These are phyloP conservation scores for Colletotrichum sidae DNA, from an alignment of 2,329 filamentous ascomycete genomes.

Conservation along the genomic window DNA sequence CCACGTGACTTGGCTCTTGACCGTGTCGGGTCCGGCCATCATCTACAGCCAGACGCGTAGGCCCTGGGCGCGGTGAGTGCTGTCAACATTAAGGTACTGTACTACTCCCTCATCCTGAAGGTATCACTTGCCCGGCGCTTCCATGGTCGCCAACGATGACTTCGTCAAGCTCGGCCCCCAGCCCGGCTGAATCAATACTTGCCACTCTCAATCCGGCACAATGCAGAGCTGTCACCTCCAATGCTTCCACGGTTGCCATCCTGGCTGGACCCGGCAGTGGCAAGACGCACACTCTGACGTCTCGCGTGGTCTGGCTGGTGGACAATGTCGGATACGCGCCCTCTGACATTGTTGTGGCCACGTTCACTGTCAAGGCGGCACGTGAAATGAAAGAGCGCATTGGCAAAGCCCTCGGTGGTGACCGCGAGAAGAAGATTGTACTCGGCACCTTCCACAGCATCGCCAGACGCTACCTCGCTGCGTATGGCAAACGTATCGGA, in stretches of 20 bases:
- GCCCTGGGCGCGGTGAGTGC: too few relatives aligned
- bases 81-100: too few relatives aligned
- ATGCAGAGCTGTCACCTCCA: constrained; percentile 65
- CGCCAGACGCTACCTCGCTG: constrained; percentile 82
- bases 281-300: constrained; percentile 95
- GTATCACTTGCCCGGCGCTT: not conserved
- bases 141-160: constrained; percentile 30
- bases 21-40: too few relatives aligned
- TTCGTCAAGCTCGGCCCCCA: constrained; percentile 32
- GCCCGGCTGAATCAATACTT: constrained; percentile 51
- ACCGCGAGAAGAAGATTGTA: constrained; percentile 79
- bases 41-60: constrained; percentile 18
- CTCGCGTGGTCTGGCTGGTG: constrained; percentile 90
- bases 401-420: constrained; percentile 81
- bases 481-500: constrained; percentile 87
- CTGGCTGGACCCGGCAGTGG: constrained; percentile 78
- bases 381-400: constrained; percentile 93
- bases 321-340: constrained; percentile 78
- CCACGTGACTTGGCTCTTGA: too few relatives aligned
- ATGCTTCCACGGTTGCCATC: constrained; percentile 70
- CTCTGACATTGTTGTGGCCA: constrained; percentile 92
- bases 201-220: constrained; percentile 66
- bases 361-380: constrained; percentile 96
- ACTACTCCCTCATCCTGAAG: not conserved
- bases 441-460: constrained; percentile 97